Base-by-base conservation (phyloP, 1,139 yeast species). In the Suhomyces taliae region DNA sequence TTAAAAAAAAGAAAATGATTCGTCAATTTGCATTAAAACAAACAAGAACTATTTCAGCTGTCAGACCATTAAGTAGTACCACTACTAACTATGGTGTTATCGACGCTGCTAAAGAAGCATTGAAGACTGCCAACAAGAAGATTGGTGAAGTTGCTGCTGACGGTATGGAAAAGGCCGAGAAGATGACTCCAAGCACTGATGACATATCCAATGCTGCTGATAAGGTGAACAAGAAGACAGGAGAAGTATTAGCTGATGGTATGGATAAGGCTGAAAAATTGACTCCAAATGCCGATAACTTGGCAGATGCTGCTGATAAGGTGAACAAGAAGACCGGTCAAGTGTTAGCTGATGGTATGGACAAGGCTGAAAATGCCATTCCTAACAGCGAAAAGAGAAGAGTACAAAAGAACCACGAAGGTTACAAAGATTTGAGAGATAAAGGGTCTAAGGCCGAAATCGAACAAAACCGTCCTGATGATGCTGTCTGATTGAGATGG, bases 381-480 rank as follows among this genome's bases (percentile, higher is more conserved):
- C 56, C 58, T 42, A 47, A 43, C 27, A 24, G 29, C 34, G 36
- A 40, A 14, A 39, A 38, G 42, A 38, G 36, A 7, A 47, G 43
- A 32, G 76, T 69, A 3, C 48, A 53, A 10, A 47, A 64, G 34
- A 67, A 71, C 52, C 50, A 60, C 40, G 47, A 57, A 38, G 79
- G 78, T 8, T 74, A 75, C 58, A 52, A 65, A 36, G 54, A 60
- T 50, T 67, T 75, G 55, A 74, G 72, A 55, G 78, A 75, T 48
- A 75, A 74, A 54, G 80, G 80, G 9, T 36, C 65, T 40, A 70
- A 73, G 55, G 66, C 63, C 27, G 79, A 74, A 53, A 49, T 55
- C 37, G 79, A 75, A 59, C 80, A 75, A 57, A 67, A 71, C 57
- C 70, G 80, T 53, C 76, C 79, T 3, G 79, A 74, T 40, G 80